Evolutionary conservation across 495 filamentous ascomycete genomes (phyloP).

Genomic region (Penicillium turbatum): DNA sequence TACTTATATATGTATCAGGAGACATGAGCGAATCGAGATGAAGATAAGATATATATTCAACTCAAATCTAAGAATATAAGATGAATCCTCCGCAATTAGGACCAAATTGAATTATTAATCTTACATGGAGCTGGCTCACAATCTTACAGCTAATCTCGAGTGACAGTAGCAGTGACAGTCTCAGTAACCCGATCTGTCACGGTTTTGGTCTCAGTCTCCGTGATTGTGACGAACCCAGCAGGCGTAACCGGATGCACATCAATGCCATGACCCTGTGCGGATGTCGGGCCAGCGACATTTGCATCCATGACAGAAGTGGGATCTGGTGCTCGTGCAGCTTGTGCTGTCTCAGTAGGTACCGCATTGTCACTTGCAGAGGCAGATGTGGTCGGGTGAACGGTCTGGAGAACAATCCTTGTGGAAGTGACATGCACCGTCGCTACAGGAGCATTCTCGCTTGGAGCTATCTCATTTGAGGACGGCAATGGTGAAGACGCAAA

Average conservation of each 20-base stretch:
- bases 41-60: too few relatives aligned
- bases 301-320: background rate
- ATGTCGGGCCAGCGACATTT: background rate
- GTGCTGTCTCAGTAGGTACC: background rate
- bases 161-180: slow-evolving; percentile 19
- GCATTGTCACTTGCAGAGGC: background rate
- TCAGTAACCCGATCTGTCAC: slow-evolving; percentile 12
- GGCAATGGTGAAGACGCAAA: background rate
- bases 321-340: background rate
- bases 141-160: background rate
- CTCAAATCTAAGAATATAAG: too few relatives aligned
- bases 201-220: slow-evolving; percentile 11
- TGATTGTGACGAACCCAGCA: slow-evolving; percentile 6
- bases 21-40: too few relatives aligned
- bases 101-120: background rate
- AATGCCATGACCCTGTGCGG: background rate
- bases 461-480: background rate
- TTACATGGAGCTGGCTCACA: background rate
- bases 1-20: background rate
- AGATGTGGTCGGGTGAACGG: background rate
- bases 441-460: background rate
- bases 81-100: background rate
- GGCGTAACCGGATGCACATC: slow-evolving; percentile 12
- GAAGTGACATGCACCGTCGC: background rate
- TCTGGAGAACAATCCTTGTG: too few relatives aligned